Percentiles rank a stretch among this genome's conserved stretches.
phyloP scores from a whole-genome alignment of 352 stramenopile species.

The Lagenidium giganteum region DNA sequence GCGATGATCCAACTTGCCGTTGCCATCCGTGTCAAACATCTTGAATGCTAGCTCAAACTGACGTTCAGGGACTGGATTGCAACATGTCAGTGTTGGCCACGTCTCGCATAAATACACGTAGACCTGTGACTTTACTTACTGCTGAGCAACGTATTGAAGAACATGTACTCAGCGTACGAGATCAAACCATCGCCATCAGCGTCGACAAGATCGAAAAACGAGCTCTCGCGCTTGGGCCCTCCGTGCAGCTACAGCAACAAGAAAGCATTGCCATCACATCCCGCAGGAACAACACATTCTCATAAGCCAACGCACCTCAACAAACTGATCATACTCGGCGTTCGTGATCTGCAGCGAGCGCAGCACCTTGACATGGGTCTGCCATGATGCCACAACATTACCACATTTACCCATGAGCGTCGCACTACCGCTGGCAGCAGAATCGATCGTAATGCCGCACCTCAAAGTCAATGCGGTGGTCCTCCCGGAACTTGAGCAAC shows the following conservation, averaged over 20 bases:
- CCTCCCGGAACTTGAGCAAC: slow-evolving; percentile 50
- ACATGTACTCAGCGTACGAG: slow-evolving; percentile 87
- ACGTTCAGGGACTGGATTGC: slow-evolving; percentile 55
- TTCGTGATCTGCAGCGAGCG: slow-evolving; percentile 75
- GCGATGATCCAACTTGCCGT: slow-evolving; percentile 70
- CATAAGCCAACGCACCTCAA: slow-evolving; percentile 24
- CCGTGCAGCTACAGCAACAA: slow-evolving; percentile 36
- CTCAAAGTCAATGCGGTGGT: slow-evolving; percentile 72
- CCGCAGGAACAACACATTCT: neutral
- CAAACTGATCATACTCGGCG: slow-evolving; percentile 76
- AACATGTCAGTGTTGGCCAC: too few species aligned
- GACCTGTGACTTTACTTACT: slow-evolving; percentile 40
- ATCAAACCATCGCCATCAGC: slow-evolving; percentile 84
- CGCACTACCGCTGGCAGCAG: too few species aligned
- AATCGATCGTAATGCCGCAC: slow-evolving; percentile 4
- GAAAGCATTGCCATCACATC: neutral
- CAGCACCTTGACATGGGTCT: slow-evolving; percentile 78
- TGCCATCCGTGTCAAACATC: slow-evolving; percentile 85
- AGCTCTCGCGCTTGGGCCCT: slow-evolving; percentile 46
- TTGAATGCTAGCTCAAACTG: slow-evolving; percentile 88
- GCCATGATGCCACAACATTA: neutral
- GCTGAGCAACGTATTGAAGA: slow-evolving; percentile 82
- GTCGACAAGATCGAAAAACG: slow-evolving; percentile 84
- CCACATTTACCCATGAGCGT: neutral
- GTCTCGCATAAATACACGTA: neutral